Conservation (phyloP, 116 monocot genomes). For the Phalaenopsis hybrid region DNA sequence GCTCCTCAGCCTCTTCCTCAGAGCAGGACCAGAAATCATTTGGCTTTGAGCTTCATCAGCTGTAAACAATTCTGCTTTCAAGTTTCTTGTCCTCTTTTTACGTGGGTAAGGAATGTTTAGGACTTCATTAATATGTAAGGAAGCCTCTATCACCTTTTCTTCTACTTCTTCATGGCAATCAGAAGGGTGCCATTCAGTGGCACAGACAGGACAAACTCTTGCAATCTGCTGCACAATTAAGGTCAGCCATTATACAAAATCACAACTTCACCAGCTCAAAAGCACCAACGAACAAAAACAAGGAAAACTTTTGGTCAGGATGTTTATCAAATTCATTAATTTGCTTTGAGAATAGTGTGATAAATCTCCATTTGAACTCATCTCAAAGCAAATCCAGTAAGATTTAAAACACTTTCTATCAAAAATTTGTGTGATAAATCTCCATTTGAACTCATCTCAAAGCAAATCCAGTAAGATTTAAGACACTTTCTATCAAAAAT, state of each 20-base stretch:
- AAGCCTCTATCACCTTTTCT: slow-evolving; percentile 16
- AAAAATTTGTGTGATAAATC: too few relatives aligned
- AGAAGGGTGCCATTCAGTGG: slow-evolving; percentile 41
- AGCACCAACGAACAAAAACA: too few relatives aligned
- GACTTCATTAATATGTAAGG: slow-evolving; percentile 22
- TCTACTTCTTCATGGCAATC: slow-evolving; percentile 15
- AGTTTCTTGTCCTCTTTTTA: slow-evolving; percentile 22
- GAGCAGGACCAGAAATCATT: slow-evolving; percentile 4
- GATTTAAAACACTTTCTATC: too few relatives aligned
- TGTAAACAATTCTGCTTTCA: slow-evolving; percentile 45
- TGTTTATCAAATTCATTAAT: neutral
- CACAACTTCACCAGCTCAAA: too few relatives aligned
- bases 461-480: too few relatives aligned
- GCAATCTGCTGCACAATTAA: slow-evolving; percentile 27
- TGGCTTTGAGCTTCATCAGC: slow-evolving; percentile 17
- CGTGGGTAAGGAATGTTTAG: slow-evolving; percentile 1
- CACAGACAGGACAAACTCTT: slow-evolving; percentile 67
- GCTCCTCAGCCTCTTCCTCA: slow-evolving; percentile 26
- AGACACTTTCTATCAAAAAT: too few relatives aligned
- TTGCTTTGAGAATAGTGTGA: neutral
- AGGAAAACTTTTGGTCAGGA: too few relatives aligned
- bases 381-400: too few relatives aligned
- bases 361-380: too few relatives aligned
- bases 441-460: too few relatives aligned
- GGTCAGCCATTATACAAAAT: neutral